phyloP scores from a whole-genome alignment of 2,329 filamentous ascomycete species.

The Stromatinia cepivora region DNA sequence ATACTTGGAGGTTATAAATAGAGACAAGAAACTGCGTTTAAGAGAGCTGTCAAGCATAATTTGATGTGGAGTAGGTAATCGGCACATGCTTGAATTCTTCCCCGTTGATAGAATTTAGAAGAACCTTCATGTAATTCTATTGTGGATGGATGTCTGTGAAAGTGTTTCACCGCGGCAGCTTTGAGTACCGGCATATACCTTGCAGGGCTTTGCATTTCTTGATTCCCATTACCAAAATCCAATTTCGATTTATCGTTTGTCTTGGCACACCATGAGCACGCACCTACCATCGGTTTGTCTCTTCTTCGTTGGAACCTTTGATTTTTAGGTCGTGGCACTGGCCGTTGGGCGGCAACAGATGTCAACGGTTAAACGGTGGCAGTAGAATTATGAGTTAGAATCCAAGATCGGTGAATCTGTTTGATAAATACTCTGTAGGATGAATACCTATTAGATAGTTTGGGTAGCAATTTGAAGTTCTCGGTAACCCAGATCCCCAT shows the following conservation, averaged over 20 bases:
- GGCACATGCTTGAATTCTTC: background rate
- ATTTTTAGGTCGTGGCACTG: background rate
- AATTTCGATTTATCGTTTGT: slow-evolving; percentile 14
- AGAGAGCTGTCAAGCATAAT: background rate
- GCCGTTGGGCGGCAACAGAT: slow-evolving; percentile 8
- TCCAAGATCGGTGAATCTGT: background rate
- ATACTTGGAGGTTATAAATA: background rate
- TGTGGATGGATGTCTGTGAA: slow-evolving; percentile 11
- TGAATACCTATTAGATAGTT: background rate
- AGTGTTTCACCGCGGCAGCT: background rate
- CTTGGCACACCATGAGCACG: slow-evolving; percentile 9
- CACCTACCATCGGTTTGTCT: slow-evolving; percentile 20
- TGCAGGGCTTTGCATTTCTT: slow-evolving; percentile 13
- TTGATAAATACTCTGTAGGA: background rate
- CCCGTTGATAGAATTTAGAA: background rate
- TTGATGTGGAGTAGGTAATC: slow-evolving; percentile 2
- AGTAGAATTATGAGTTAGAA: background rate
- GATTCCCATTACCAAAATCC: slow-evolving; percentile 16
- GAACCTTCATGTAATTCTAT: slow-evolving; percentile 9
- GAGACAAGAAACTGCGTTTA: background rate
- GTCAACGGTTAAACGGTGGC: background rate
- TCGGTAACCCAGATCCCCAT: slow-evolving; percentile 1
- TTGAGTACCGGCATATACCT: slow-evolving; percentile 14
- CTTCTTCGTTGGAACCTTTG: background rate
- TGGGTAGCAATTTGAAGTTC: slow-evolving; percentile 13